Evolutionary conservation across 257 asterid genomes (phyloP).

Genomic region (Solanum sparsipilum): DNA sequence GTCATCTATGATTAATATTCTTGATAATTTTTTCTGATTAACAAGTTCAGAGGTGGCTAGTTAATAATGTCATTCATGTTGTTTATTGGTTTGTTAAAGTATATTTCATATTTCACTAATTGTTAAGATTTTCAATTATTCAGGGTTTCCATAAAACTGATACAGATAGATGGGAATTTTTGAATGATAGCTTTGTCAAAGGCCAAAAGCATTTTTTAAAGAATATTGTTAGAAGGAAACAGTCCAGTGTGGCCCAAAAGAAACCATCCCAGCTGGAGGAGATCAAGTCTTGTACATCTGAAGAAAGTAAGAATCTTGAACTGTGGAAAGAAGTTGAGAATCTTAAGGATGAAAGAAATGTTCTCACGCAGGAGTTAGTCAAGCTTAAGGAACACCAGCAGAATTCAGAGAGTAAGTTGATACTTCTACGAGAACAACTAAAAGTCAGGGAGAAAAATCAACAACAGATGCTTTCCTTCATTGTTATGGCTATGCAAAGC

Average conservation of each 20-base stretch:
- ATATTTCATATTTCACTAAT: background rate
- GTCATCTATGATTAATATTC: background rate
- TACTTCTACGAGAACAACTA: constrained; percentile 47
- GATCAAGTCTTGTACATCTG: constrained; percentile 12
- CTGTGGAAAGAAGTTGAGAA: constrained; percentile 74
- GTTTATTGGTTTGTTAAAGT: background rate
- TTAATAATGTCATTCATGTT: background rate
- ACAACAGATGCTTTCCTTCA: constrained; percentile 93
- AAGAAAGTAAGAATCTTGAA: constrained; percentile 41
- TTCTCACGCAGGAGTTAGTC: constrained; percentile 52
- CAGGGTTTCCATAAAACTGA: constrained; percentile 92
- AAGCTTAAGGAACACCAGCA: constrained; percentile 61
- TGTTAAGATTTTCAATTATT: background rate
- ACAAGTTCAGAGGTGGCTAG: background rate
- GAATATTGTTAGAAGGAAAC: constrained; percentile 71
- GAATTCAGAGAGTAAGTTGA: constrained; percentile 59
- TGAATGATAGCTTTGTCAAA: constrained; percentile 68
- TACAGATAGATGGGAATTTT: constrained; percentile 83
- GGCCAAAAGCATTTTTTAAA: constrained; percentile 75
- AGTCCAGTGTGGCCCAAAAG: constrained; percentile 26
- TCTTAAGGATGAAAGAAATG: constrained; percentile 49
- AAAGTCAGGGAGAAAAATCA: constrained; percentile 85
- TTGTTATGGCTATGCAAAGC: constrained; percentile 94
- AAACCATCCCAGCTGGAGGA: constrained; percentile 34
- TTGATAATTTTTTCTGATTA: background rate